Base-by-base conservation (phyloP, 208 protist genomes). In the Blastocrithidia nonstop region DNA sequence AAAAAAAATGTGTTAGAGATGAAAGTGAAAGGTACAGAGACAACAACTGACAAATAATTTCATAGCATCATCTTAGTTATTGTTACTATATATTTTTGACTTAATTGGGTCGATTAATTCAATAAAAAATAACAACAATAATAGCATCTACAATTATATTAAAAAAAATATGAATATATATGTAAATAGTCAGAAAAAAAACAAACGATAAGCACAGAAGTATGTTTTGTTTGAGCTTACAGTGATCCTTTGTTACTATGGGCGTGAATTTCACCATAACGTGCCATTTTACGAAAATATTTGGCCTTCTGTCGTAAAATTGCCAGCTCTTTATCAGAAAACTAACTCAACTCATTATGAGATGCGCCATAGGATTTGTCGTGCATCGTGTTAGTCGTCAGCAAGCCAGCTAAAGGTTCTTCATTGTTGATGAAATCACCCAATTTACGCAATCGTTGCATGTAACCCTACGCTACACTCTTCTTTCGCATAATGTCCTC, bases 231-330 rank as follows among this genome's bases (percentile, higher is more conserved):
- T 91, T 71, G 1, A 74, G 58, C 55, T 91, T 74, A 45, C 76
- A 22, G 87, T 71, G 29, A 57, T 61, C n/a, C 59, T 52, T 35
- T 9, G 45, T 46, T n/a, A n/a, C n/a, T n/a, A n/a, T n/a, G n/a
- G n/a, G n/a, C n/a, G n/a, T n/a, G n/a, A n/a, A n/a, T n/a, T n/a
- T n/a, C n/a, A n/a, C n/a, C n/a, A n/a, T n/a, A n/a, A n/a, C n/a
- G n/a, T n/a, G n/a, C n/a, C 71, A 86, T 82, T 36, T 87, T 87
- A 6, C 76, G 61, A 46, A 85, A 91, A 47, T 88, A 91, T 21
- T 64, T 39, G 1, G 74, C 77, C 66, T 85, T 87, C 51, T 91
- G 82, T 45, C 67, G 57, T 48, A 91, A 47, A 49, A 91, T 78
- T 11, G 69, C 82, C 6, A 91, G 25, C 36, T 91, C 82, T 6